phyloP scores from a whole-genome alignment of 2,329 filamentous ascomycete species.

The Coleophoma crateriformis region DNA sequence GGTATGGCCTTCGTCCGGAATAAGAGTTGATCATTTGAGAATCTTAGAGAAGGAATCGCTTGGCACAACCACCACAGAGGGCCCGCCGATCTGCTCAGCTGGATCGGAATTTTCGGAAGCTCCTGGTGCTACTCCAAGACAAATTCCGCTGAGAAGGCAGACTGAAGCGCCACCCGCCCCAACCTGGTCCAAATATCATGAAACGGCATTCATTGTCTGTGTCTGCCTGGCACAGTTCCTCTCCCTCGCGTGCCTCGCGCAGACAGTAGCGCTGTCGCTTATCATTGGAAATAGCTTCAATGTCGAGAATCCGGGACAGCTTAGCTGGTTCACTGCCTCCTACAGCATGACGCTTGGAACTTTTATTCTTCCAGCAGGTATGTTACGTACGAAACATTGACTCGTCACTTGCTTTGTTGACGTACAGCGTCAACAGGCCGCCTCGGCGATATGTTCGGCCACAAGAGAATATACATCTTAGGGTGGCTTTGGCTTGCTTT shows the following conservation, averaged over 20 bases:
- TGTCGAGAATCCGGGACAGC: neutral
- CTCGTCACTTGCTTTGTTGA: no score
- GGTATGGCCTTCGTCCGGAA: no score
- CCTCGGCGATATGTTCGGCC: constrained; percentile 46
- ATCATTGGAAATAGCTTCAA: constrained; percentile 33
- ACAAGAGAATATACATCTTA: constrained; percentile 38
- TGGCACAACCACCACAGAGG: no score
- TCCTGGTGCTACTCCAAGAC: no score
- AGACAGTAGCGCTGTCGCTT: constrained; percentile 40
- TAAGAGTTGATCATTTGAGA: no score
- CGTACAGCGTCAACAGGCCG: constrained; percentile 18
- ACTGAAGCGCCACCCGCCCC: no score
- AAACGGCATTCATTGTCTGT: constrained; percentile 33
- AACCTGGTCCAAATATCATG: constrained; percentile 1
- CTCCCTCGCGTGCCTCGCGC: constrained; percentile 41
- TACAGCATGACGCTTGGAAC: constrained; percentile 38
- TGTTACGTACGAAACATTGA: no score
- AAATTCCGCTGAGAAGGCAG: no score
- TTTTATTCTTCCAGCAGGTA: constrained; percentile 45
- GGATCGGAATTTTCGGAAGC: no score
- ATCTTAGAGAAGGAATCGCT: no score
- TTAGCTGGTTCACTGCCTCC: neutral
- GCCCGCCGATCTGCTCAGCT: no score
- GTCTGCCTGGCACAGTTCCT: constrained; percentile 42
- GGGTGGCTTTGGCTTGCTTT: constrained; percentile 34